These are phyloP conservation scores for Aspergillus leporis DNA, from an alignment of 495 filamentous ascomycete species.

Conservation along the genomic window DNA sequence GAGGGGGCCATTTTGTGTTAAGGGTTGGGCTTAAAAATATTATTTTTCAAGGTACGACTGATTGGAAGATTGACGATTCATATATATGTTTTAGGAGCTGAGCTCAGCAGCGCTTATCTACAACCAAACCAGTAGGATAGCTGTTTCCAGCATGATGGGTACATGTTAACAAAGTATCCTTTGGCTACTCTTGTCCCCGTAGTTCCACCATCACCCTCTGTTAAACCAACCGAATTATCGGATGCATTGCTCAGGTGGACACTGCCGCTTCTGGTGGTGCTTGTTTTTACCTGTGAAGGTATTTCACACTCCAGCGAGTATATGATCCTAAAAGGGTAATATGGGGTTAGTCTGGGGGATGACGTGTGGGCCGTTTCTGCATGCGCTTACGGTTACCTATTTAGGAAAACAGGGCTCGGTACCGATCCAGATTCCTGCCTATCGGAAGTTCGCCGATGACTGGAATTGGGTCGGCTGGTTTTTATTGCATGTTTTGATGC, in stretches of 20 bases:
- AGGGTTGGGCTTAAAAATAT: not conserved
- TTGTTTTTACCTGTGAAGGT: not conserved
- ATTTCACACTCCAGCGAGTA: not conserved
- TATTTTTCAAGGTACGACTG: not conserved
- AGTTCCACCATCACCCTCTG: not conserved
- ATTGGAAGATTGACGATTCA: not conserved
- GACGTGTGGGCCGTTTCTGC: not conserved
- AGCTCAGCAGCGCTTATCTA: conserved; percentile 16
- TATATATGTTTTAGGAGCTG: conserved; percentile 1
- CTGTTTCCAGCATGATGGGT: not conserved
- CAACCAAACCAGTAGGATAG: conserved; percentile 19
- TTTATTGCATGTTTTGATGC: not conserved
- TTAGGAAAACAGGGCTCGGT: not conserved
- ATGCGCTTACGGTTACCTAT: not conserved
- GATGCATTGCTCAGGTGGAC: not conserved
- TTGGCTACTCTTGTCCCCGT: not conserved
- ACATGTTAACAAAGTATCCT: not conserved
- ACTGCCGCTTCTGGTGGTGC: not conserved
- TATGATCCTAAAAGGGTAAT: conserved; percentile 2
- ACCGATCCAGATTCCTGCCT: not conserved
- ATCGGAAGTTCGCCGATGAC: not conserved
- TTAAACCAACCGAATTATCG: not conserved
- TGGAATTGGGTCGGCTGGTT: not conserved
- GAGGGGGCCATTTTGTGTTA: conserved; percentile 30
- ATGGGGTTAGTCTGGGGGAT: not conserved